A percentile compares a stretch with the other conserved stretches of the same genome.
Evolutionary conservation across 2,329 filamentous ascomycete genomes (phyloP).

Genomic region (Penicillium sp.): DNA sequence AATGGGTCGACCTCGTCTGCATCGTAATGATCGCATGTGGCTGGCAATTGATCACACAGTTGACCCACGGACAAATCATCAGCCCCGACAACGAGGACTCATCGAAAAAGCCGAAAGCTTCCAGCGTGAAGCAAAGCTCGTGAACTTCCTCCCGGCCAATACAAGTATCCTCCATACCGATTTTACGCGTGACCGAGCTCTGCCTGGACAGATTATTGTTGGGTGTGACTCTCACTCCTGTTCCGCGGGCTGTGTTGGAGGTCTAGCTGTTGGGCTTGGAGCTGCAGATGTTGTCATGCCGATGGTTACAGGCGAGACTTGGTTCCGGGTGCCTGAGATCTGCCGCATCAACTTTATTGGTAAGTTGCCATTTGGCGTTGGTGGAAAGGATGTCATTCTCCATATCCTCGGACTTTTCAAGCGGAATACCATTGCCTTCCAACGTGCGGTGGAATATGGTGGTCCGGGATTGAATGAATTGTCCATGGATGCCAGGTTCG

Average conservation of each 20-base stretch:
- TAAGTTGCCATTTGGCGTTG: slow-evolving; percentile 31
- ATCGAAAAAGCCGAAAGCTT: slow-evolving; percentile 28
- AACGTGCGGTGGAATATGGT: slow-evolving; percentile 49
- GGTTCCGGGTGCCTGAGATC: slow-evolving; percentile 49
- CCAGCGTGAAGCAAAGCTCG: slow-evolving; percentile 34
- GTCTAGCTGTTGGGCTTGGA: slow-evolving; percentile 47
- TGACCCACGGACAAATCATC: slow-evolving; percentile 41
- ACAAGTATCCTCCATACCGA: slow-evolving; percentile 42
- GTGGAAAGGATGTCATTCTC: slow-evolving; percentile 50
- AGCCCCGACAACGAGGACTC: neutral
- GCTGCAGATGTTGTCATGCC: slow-evolving; percentile 48
- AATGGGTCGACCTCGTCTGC: slow-evolving; percentile 45
- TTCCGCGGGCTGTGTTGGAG: slow-evolving; percentile 42
- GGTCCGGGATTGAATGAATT: slow-evolving; percentile 42
- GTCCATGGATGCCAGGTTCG: slow-evolving; percentile 47
- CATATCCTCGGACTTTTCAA: slow-evolving; percentile 47
- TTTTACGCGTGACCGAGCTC: slow-evolving; percentile 45
- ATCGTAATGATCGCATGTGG: slow-evolving; percentile 54
- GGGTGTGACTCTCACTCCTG: slow-evolving; percentile 51
- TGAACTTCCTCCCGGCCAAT: slow-evolving; percentile 17
- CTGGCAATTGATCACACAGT: slow-evolving; percentile 52
- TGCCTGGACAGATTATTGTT: slow-evolving; percentile 47
- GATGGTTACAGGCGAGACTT: slow-evolving; percentile 49
- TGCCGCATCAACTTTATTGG: slow-evolving; percentile 21
- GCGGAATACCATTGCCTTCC: slow-evolving; percentile 47